phyloP scores from a whole-genome alignment of 2,329 filamentous ascomycete genomes.

The Aureobasidium sp. region DNA sequence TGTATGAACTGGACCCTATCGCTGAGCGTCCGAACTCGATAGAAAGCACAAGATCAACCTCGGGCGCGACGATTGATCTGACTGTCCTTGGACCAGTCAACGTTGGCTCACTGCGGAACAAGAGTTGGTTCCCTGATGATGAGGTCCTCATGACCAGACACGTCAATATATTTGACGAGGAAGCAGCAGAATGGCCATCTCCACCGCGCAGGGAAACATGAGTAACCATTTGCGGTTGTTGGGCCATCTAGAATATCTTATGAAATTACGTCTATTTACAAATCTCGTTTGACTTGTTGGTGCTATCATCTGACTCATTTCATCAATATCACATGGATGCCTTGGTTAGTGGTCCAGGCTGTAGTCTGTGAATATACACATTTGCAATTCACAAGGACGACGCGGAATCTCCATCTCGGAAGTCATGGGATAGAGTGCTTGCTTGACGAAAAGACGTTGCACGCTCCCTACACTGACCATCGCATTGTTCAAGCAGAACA shows the following conservation, averaged over 20 bases:
- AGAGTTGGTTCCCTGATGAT: constrained; percentile 8
- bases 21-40: not conserved
- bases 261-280: not conserved
- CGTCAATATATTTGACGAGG: not conserved
- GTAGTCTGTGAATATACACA: too few relatives aligned
- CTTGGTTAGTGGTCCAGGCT: too few relatives aligned
- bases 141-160: constrained; percentile 1
- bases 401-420: too few relatives aligned
- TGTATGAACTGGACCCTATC: not conserved
- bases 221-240: not conserved
- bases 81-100: not conserved
- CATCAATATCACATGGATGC: too few relatives aligned
- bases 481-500: not conserved
- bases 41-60: not conserved
- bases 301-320: not conserved
- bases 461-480: not conserved
- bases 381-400: too few relatives aligned
- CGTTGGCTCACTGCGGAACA: not conserved
- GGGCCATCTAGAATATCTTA: not conserved
- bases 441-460: not conserved
- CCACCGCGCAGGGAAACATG: not conserved
- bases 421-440: not conserved
- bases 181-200: not conserved
- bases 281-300: not conserved
- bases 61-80: not conserved